Evolutionary conservation across 352 stramenopile genomes (phyloP), one percentile per base, ranked within the genome.

Genomic region (Globisporangium echinulatum): DNA sequence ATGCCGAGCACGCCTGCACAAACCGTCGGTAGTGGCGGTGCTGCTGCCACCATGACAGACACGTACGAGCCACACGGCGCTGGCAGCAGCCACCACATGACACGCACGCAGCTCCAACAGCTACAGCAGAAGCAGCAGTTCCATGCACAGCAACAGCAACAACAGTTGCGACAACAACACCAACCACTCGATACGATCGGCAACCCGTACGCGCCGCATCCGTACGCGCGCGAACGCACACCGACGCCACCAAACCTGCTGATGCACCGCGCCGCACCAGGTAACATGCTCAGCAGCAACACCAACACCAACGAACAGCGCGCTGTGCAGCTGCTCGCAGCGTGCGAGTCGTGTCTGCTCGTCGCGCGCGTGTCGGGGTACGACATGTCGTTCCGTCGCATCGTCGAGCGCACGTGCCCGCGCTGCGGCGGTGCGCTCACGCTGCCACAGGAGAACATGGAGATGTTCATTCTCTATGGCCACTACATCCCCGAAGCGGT

Each of bases 381-480:
- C 67, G 83, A 93, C 71, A 87, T 93, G 81, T 88, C 83, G 55
- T 89, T 90, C 62, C 81, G 79, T 4, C 81, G 82, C 55, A 80
- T 93, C 52, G 79, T 88, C 67, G 83, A 93, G 67, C 74, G 69
- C 65, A 91, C 90, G 60, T 93, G 83, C 60, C 68, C 78, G 38
- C 82, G 78, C 52, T 93, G 83, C 58, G 59, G 58, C 2, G 75
- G 72, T 13, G 78, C 70, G 56, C 62, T 93, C 48, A 75, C 75
- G 63, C 64, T 93, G 14, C 81, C 83, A 11, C 79, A 91, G 61
- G 83, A 93, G 58, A 70, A 87, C 56, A 87, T 93, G 81, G 83
- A 93, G 58, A 90, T 93, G 83, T 70, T 93, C 57, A 90, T 93
- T 58, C 73, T 93, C n/a, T 93, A 90, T 62, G 83, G 83, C 17